Conservation (phyloP, 805 yeast species). For the Pichia scutulata region DNA sequence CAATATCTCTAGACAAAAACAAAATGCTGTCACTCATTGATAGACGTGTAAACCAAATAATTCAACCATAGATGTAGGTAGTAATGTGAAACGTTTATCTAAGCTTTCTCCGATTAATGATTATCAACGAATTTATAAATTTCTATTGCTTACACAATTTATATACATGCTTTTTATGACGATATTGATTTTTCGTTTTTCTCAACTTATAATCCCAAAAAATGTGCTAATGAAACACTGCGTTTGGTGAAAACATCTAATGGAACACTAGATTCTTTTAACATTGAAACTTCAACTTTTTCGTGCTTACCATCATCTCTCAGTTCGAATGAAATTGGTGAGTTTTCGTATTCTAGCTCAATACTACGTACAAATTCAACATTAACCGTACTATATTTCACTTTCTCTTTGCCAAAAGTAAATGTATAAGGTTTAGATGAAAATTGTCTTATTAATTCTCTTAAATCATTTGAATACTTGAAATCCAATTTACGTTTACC, state of each 20-base stretch:
- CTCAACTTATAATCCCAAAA: neutral
- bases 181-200: too few species aligned
- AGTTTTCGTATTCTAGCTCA: slow-evolving; percentile 23
- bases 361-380: slow-evolving; percentile 21
- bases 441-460: slow-evolving; percentile 5
- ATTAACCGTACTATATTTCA: slow-evolving; percentile 9
- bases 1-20: neutral
- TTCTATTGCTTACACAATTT: neutral
- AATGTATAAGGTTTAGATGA: slow-evolving; percentile 8
- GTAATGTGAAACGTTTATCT: too few species aligned
- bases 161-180: neutral
- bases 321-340: slow-evolving; percentile 22
- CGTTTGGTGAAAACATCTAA: slow-evolving; percentile 2
- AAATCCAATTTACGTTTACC: slow-evolving; percentile 18
- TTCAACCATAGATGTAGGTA: neutral
- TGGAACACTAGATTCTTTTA: slow-evolving; percentile 13
- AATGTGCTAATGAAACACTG: slow-evolving; percentile 6
- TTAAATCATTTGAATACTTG: slow-evolving; percentile 6
- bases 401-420: neutral
- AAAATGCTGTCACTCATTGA: neutral
- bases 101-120: too few species aligned
- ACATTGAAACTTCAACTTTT: slow-evolving; percentile 19
- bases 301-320: slow-evolving; percentile 21
- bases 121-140: too few species aligned
- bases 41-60: neutral